phyloP scores from a whole-genome alignment of 2,329 filamentous ascomycete species.

The Cytospora schulzeri region DNA sequence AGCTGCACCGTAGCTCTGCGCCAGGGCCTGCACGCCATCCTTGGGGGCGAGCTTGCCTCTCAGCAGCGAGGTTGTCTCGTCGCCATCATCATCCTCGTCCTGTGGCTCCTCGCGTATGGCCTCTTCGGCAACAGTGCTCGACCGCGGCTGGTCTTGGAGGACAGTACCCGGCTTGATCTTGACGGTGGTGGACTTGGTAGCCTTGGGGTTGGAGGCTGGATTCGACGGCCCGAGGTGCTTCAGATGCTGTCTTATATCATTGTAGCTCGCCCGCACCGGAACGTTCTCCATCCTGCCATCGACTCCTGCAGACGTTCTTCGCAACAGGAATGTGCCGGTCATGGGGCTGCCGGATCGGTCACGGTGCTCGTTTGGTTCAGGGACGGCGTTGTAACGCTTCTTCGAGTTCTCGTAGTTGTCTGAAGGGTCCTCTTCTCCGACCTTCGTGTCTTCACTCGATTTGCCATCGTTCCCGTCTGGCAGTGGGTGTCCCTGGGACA shows the following conservation, averaged over 20 bases:
- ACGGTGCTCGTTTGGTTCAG: constrained; percentile 42
- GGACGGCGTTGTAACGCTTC: constrained; percentile 40
- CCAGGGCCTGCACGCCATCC: constrained; percentile 65
- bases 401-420: constrained; percentile 35
- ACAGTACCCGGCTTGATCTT: constrained; percentile 61
- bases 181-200: constrained; percentile 63
- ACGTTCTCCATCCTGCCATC: constrained; percentile 56
- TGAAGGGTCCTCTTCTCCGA: constrained; percentile 33
- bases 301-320: constrained; percentile 56
- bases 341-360: constrained; percentile 49
- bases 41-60: constrained; percentile 59
- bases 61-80: constrained; percentile 48
- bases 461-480: constrained; percentile 32
- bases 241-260: constrained; percentile 65
- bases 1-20: constrained; percentile 56
- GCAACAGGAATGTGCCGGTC: constrained; percentile 60
- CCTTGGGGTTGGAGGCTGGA: constrained; percentile 64
- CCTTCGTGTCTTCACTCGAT: constrained; percentile 32
- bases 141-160: constrained; percentile 28
- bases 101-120: constrained; percentile 21
- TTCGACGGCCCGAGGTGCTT: constrained; percentile 70
- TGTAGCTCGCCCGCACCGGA: constrained; percentile 60
- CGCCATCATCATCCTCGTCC: constrained; percentile 32
- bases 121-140: constrained; percentile 32
- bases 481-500: constrained; percentile 32